Percentiles rank a stretch among this genome's conserved stretches.
phyloP scores from a whole-genome alignment of 2,329 filamentous ascomycete genomes.

The Paracorniculantispora psalliotae region DNA sequence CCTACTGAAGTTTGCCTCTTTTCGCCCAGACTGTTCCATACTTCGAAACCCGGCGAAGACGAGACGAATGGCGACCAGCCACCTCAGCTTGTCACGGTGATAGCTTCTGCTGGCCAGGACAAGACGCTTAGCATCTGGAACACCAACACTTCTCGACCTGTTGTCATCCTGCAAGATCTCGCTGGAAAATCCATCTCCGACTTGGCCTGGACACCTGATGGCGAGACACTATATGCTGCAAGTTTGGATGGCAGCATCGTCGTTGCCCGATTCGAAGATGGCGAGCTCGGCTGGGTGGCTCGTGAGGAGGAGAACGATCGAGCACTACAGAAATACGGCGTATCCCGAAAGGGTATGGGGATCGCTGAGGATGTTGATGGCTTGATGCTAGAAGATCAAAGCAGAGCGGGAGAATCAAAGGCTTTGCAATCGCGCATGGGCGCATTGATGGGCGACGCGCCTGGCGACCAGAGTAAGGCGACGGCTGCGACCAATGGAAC shows the following conservation, averaged over 20 bases:
- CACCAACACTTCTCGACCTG: conserved; percentile 85
- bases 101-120: conserved; percentile 94
- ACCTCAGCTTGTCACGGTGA: conserved; percentile 72
- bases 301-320: conserved; percentile 86
- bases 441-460: conserved; percentile 88
- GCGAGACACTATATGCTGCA: conserved; percentile 77
- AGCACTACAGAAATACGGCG: conserved; percentile 87
- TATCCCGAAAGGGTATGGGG: conserved; percentile 78
- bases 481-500: conserved; percentile 41
- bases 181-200: conserved; percentile 91
- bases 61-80: conserved; percentile 39
- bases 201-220: conserved; percentile 89
- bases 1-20: conserved; percentile 97
- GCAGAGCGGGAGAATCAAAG: conserved; percentile 83
- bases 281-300: conserved; percentile 86
- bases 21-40: conserved; percentile 83
- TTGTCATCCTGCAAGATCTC: conserved; percentile 85
- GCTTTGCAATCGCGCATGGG: conserved; percentile 95
- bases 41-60: conserved; percentile 56
- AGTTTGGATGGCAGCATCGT: conserved; percentile 88
- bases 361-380: conserved; percentile 91
- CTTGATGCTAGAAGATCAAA: conserved; percentile 80
- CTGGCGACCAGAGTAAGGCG: conserved; percentile 50
- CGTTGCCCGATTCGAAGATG: conserved; percentile 73
- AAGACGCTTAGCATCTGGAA: conserved; percentile 98